Evolutionary conservation across 768 basidiomycete genomes (phyloP).

Genomic region (Tephrocybe sp.): DNA sequence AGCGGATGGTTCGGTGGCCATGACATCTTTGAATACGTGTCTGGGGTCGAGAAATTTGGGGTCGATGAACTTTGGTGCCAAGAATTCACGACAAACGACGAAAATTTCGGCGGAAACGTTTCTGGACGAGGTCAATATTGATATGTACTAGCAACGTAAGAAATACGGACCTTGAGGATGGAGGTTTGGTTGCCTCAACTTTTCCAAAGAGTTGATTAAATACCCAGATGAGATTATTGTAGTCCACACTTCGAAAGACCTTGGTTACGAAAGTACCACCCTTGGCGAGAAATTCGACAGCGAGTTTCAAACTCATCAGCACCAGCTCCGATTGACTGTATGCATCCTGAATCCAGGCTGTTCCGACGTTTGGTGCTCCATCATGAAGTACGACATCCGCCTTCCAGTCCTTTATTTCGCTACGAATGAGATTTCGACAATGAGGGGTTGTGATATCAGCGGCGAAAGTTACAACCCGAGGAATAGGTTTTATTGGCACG

Average conservation of each 20-base stretch:
- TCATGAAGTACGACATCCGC: conserved; percentile 98
- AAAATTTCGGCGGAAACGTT: conserved; percentile 99
- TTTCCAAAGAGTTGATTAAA: conserved; percentile 94
- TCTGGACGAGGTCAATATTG: conserved; percentile 37
- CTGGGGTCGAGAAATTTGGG: conserved; percentile 97
- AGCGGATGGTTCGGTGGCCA: conserved; percentile 38
- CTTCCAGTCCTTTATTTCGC: conserved; percentile 97
- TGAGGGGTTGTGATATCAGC: conserved; percentile 92
- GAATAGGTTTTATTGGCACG: conserved; percentile 94
- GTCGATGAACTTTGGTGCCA: conserved; percentile 93
- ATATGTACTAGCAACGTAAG: not conserved
- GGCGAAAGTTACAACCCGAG: conserved; percentile 86
- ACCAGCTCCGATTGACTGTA: conserved; percentile 97
- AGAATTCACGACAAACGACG: conserved; percentile 94
- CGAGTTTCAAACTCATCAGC: conserved; percentile 90
- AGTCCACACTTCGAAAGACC: conserved; percentile 97
- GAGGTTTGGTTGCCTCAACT: conserved; percentile 98
- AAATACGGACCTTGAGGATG: conserved; percentile 77
- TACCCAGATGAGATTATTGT: conserved; percentile 98
- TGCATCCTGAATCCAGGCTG: conserved; percentile 98
- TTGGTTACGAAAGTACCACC: conserved; percentile 97
- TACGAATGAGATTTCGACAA: conserved; percentile 83
- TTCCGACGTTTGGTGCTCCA: conserved; percentile 99
- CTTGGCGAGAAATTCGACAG: conserved; percentile 90
- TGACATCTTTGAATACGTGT: conserved; percentile 94